Base-by-base conservation (phyloP, 23 red algal genomes). In the Agarophyton chilense region DNA sequence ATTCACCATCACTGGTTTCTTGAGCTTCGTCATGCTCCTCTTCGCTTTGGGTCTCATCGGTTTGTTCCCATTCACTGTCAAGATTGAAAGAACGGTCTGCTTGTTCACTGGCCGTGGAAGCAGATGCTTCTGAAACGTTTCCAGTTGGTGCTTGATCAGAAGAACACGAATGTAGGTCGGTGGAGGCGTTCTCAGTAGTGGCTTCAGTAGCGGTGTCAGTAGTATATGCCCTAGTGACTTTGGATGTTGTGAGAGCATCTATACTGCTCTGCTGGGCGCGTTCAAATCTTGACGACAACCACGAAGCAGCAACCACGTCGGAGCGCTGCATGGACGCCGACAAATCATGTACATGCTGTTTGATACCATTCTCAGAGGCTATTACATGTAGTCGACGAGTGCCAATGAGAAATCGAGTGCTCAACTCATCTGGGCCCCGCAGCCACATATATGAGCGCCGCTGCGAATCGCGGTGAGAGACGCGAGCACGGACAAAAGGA, bases 221-320 rank as follows among this genome's bases (percentile, higher is more conserved):
- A 21, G 40, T 45, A 21, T 41, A 41, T 21, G 66, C 66, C 10
- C 36, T 44, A 1, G 66, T 72, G 35, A 72, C 1, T 2, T 19
- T 41, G 35, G 66, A 6, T 14, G 13, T 41, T 21, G 66, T 35
- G 2, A 72, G 4, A 2, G 28, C 66, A 4, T 11, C 7, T 25
- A 43, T 12, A 14, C 66, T 45, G 40, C 14, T 25, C 1, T 29
- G 39, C 38, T 49, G 43, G 0, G 68, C 68, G n/a, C 43, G 68
- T 18, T 72, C 66, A 72, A 72, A 72, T 14, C 66, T 72, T 1
- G 40, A 74, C 68, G 68, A 74, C 43, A 74, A 19, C 68, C 68
- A 74, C 24, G 68, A 43, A 4, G 68, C 68, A 8, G 68, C 68
- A 2, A 74, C 68, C 3, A 49, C 68, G 34, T 74, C 68, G 43